Percentiles rank a stretch among this genome's conserved stretches.
Evolutionary conservation across 2,329 filamentous ascomycete genomes (phyloP).

Genomic region (Colletotrichum truncatum): DNA sequence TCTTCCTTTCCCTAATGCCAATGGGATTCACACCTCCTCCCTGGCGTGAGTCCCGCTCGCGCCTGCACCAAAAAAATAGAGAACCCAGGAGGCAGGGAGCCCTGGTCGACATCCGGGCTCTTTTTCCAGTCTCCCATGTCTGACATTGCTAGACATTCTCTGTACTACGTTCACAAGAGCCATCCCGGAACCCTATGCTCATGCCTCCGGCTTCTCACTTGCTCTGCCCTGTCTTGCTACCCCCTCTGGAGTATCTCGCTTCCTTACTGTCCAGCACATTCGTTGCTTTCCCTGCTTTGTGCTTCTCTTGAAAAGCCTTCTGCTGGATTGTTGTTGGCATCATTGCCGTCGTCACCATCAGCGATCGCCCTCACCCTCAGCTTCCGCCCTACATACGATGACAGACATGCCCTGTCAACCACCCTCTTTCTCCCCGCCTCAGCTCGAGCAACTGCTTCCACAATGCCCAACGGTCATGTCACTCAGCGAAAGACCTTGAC

Average conservation of each 20-base stretch:
- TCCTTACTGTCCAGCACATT: no score
- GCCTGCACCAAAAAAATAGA: slow-evolving; percentile 22
- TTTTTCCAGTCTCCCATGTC: slow-evolving; percentile 15
- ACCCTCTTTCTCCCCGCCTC: neutral
- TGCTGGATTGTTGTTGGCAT: slow-evolving; percentile 8
- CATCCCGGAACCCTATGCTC: neutral
- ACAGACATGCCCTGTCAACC: neutral
- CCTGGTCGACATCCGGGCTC: slow-evolving; percentile 7
- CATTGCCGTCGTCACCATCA: neutral
- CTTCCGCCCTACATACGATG: neutral
- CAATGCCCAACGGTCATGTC: neutral
- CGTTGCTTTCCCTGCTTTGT: no score
- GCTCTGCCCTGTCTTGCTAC: neutral
- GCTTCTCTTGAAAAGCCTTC: neutral
- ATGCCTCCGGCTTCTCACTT: neutral
- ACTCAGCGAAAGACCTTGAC: neutral
- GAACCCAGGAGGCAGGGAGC: slow-evolving; percentile 14
- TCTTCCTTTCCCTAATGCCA: slow-evolving; percentile 13
- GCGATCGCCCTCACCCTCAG: neutral
- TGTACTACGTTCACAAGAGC: neutral
- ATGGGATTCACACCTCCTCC: slow-evolving; percentile 14
- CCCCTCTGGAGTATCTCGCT: no score
- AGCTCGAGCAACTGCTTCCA: neutral
- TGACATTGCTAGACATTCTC: neutral
- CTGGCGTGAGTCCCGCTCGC: slow-evolving; percentile 21